Base-by-base conservation (phyloP, 1,139 yeast genomes). In the Candida neerlandica region DNA sequence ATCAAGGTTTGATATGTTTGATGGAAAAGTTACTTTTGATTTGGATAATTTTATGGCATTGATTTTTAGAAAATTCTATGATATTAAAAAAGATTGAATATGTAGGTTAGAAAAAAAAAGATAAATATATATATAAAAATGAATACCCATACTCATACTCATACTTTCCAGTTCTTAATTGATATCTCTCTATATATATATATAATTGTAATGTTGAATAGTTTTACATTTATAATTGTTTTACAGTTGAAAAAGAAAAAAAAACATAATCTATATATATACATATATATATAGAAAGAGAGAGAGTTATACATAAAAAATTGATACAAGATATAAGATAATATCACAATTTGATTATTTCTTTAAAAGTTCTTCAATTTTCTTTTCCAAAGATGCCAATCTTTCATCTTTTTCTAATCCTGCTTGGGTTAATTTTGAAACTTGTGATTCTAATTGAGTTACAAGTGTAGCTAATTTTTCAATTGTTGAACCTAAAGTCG, bases 21-120 rank as follows among this genome's bases (percentile, higher is more conserved):
- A 84, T 51, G 87, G 84, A 1, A 77, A 78, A 79, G 89, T 82
- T 10, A 73, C 76, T 39, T 83, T 89, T 58, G 85, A 86, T 63
- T 81, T 91, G 11, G 80, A 83, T 57, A 75, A 82, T 55, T 74
- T 89, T 59, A 75, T 85, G 35, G 83, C 82, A 14, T 81, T 89
- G 55, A 82, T 89, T 26, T 86, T 89, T 68, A 78, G 78, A 57
- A 86, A 85, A 69, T 89, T 89, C 64, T 89, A 89, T 58, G 85
- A 79, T 58, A 59, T 71, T 19, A 68, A 63, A 44, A 61, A 60
- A 48, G 69, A 67, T 1, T 59, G 33, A 46, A 14, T 35, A 9
- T 16, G n/a, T 35, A 10, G 5, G 18, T 19, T 18, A 2, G 5
- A 33, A 1, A 16, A 34, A 18, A 34, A 21, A 39, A 29, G 40